Percentiles rank a stretch among this genome's conserved stretches.
phyloP scores from a whole-genome alignment of 306 rosid species.

The Pueraria montana region DNA sequence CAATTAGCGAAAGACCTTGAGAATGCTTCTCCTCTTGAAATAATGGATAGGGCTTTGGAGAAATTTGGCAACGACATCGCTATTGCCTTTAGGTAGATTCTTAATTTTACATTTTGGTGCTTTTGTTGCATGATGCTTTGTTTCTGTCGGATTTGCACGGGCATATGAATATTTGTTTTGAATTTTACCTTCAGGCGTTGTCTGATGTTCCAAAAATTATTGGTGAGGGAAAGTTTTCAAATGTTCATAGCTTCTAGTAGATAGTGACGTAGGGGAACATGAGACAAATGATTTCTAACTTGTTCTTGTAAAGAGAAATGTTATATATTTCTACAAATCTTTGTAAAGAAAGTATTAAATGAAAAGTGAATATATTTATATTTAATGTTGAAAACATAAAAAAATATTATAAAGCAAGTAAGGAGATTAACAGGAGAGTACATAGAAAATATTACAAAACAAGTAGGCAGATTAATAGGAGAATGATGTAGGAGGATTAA shows the following conservation, averaged over 20 bases:
- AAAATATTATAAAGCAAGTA: background rate
- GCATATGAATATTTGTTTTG: background rate
- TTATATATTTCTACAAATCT: background rate
- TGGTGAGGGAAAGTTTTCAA: background rate
- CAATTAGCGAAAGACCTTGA: slow-evolving; percentile 73
- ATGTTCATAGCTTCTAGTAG: background rate
- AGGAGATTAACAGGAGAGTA: background rate
- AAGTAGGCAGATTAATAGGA: background rate
- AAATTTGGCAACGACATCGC: slow-evolving; percentile 87
- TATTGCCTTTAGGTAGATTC: slow-evolving; percentile 87
- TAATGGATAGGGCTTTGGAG: slow-evolving; percentile 88
- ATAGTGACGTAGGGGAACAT: background rate
- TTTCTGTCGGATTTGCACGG: background rate
- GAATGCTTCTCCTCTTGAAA: slow-evolving; percentile 89
- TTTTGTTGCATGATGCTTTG: background rate
- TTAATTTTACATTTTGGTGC: background rate
- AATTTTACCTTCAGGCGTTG: background rate
- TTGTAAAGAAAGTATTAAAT: background rate
- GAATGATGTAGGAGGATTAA: background rate
- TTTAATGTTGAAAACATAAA: background rate
- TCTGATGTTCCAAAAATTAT: background rate
- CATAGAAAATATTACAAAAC: background rate
- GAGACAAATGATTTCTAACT: background rate
- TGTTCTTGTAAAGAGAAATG: background rate
- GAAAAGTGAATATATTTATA: background rate